Evolutionary conservation across 805 yeast species (phyloP).

Genomic region (Suhomyces xylopsoci): DNA sequence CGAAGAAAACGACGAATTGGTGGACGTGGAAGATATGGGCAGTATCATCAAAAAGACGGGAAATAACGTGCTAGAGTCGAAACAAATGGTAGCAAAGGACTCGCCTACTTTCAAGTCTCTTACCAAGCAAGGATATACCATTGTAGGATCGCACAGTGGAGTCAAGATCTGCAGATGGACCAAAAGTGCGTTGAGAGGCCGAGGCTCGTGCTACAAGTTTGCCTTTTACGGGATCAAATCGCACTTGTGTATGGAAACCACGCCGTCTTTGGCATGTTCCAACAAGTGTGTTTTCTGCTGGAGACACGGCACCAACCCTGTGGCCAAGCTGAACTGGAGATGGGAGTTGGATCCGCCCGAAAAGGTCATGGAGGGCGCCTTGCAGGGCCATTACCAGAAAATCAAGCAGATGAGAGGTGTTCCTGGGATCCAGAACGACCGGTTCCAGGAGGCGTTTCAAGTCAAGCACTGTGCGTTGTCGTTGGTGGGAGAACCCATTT

Average conservation of each 20-base stretch:
- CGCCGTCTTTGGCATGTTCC: slow-evolving; percentile 91
- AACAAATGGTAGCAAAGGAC: slow-evolving; percentile 85
- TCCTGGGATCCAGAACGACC: slow-evolving; percentile 86
- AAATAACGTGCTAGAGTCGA: slow-evolving; percentile 25
- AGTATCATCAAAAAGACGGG: slow-evolving; percentile 44
- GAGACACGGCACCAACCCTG: slow-evolving; percentile 97
- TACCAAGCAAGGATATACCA: slow-evolving; percentile 90
- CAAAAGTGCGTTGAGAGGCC: slow-evolving; percentile 86
- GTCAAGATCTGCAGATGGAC: slow-evolving; percentile 97
- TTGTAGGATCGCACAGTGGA: slow-evolving; percentile 93
- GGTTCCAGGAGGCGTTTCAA: slow-evolving; percentile 87
- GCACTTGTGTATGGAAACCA: slow-evolving; percentile 93
- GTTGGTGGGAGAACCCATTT: slow-evolving; percentile 91
- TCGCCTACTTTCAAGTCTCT: slow-evolving; percentile 86
- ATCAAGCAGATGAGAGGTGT: slow-evolving; percentile 95
- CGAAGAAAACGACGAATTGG: slow-evolving; percentile 39
- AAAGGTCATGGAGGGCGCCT: slow-evolving; percentile 76
- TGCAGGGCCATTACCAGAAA: slow-evolving; percentile 84
- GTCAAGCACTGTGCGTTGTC: slow-evolving; percentile 91
- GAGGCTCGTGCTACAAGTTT: slow-evolving; percentile 91
- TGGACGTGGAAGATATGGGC: slow-evolving; percentile 91
- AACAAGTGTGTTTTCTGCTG: slow-evolving; percentile 96
- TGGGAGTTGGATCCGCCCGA: slow-evolving; percentile 95
- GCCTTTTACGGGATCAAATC: slow-evolving; percentile 89
- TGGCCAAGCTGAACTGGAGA: slow-evolving; percentile 87